Conservation (phyloP, 495 filamentous ascomycete genomes). For the Penicillium flavigenum region DNA sequence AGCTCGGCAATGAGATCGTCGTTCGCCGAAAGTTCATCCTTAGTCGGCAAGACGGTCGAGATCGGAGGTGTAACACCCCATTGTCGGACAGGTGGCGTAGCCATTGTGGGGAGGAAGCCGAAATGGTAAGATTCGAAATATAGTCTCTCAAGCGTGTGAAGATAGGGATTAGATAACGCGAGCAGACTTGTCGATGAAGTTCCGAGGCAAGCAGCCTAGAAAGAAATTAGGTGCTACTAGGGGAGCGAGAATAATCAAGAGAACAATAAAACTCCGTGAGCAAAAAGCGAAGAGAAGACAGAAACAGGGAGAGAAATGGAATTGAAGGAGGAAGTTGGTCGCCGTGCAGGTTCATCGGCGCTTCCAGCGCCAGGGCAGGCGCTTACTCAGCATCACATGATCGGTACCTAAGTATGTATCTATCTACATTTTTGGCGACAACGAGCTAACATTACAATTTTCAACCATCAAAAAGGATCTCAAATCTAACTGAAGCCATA, state of each 20-base stretch:
- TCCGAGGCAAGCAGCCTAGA: not conserved
- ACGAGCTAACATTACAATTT: not conserved
- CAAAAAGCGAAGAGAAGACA: not conserved
- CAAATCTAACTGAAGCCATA: not conserved
- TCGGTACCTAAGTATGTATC: not conserved
- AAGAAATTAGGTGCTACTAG: not conserved
- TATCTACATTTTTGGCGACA: not conserved
- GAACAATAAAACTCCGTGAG: not conserved
- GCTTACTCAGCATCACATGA: constrained; percentile 25
- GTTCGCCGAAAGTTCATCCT: constrained; percentile 70
- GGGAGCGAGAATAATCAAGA: constrained; percentile 2
- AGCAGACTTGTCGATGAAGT: constrained; percentile 7
- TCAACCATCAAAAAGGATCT: not conserved
- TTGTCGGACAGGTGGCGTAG: constrained; percentile 48
- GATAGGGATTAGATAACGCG: constrained; percentile 31
- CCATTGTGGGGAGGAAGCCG: constrained; percentile 49
- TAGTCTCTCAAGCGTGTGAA: constrained; percentile 18
- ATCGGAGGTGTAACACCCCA: constrained; percentile 88
- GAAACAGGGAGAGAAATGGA: constrained; percentile 17
- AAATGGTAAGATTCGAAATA: constrained; percentile 10
- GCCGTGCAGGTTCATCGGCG: constrained; percentile 16
- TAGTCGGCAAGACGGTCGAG: constrained; percentile 70
- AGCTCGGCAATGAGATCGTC: constrained; percentile 78
- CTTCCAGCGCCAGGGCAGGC: constrained; percentile 13
- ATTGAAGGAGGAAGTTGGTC: constrained; percentile 7